phyloP scores from a whole-genome alignment of 192 early-diverging fungal species.

The Globomyces pollinis-pini region DNA sequence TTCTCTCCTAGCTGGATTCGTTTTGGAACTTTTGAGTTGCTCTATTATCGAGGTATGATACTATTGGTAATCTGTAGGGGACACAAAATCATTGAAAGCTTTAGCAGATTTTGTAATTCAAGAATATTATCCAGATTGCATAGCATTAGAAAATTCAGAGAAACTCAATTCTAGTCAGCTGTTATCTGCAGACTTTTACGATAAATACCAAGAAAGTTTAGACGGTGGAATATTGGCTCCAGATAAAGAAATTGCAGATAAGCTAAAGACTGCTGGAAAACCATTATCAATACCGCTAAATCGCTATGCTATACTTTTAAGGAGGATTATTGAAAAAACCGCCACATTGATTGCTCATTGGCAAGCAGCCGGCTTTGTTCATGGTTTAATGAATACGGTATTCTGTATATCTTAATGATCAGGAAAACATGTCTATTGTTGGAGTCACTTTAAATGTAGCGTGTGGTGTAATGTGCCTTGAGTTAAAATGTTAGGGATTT shows the following conservation, averaged over 20 bases:
- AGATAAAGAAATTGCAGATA: background rate
- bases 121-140: conserved; percentile 12
- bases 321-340: conserved; percentile 10
- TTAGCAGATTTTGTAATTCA: conserved; percentile 16
- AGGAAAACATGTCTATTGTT: too few relatives aligned
- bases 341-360: conserved; percentile 15
- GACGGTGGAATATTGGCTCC: conserved; percentile 3
- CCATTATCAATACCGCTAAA: conserved; percentile 12
- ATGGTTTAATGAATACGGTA: conserved; percentile 18
- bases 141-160: background rate
- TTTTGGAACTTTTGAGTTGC: conserved; percentile 22
- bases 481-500: conserved; percentile 9
- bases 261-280: conserved; percentile 1
- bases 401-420: conserved; percentile 8
- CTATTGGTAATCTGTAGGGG: too few relatives aligned
- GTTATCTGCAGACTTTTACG: conserved; percentile 4
- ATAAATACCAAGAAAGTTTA: conserved; percentile 10
- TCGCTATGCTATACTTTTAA: conserved; percentile 12
- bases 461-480: too few relatives aligned
- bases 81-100: background rate
- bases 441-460: conserved; percentile 1
- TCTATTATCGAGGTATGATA: conserved; percentile 15
- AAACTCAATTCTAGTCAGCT: background rate
- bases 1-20: conserved; percentile 12
- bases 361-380: conserved; percentile 18